Conservation (phyloP, 2,329 filamentous ascomycete species). For the Pyricularia sp. region DNA sequence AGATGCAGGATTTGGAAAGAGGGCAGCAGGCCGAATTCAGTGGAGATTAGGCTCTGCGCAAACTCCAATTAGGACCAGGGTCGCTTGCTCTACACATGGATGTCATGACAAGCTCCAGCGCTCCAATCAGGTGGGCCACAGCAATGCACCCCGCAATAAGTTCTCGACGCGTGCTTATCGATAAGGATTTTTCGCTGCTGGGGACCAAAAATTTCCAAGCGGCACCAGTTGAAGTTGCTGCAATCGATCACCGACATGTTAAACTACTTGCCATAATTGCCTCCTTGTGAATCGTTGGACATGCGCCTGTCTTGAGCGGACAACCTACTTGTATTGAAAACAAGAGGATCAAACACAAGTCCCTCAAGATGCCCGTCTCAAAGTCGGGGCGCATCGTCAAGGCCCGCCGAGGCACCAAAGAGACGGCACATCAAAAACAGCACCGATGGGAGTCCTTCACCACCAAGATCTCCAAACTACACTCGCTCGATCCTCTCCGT, state of each 20-base stretch:
- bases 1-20: no score
- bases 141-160: not conserved
- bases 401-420: constrained; percentile 59
- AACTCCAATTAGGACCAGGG: not conserved
- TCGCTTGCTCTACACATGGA: not conserved
- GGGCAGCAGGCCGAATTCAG: no score
- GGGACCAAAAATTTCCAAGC: constrained; percentile 1
- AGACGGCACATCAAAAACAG: constrained; percentile 68
- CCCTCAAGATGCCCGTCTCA: constrained; percentile 47
- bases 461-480: constrained; percentile 81
- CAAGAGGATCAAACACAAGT: not conserved
- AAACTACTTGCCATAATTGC: not conserved
- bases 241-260: not conserved
- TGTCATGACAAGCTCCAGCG: not conserved
- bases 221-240: not conserved
- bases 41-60: no score
- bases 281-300: not conserved
- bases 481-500: constrained; percentile 82
- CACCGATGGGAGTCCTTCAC: constrained; percentile 91
- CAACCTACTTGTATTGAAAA: not conserved
- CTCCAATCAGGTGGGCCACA: not conserved
- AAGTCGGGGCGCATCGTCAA: constrained; percentile 60
- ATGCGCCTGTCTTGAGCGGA: not conserved
- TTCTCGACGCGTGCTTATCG: not conserved
- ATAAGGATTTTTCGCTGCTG: not conserved